Evolutionary conservation across 176 grass and related monocot species (phyloP), one percentile per base, ranked within the genome.

Genomic region (Oryza coarctata): DNA sequence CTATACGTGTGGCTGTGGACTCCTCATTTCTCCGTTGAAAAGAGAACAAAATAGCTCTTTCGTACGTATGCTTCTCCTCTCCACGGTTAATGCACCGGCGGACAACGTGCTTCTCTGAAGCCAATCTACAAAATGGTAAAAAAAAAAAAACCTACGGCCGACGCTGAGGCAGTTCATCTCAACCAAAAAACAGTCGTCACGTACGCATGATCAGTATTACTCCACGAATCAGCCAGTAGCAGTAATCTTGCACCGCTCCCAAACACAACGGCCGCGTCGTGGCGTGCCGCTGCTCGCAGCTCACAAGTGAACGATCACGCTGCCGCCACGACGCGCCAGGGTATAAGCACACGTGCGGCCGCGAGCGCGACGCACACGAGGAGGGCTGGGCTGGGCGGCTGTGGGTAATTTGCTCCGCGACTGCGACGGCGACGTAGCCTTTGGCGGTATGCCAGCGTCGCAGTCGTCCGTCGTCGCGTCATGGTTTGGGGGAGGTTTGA

Each of bases 351-450:
- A 22, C 55, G 50, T 38, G 64, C 65, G 66, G 73, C 83, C 83
- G 9, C 40, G 50, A 85, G 27, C 8, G 63, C 33, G 73, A 84
- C 71, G 40, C 30, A 57, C 30, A 57, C 47, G 72, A 57, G 17
- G 72, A 35, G 9, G 3, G 15, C 15, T 4, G 45, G 45, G 45
- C 45, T 49, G 12, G 43, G 41, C 32, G 32, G 1, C 32, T 33
- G 32, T 1, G 32, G 32, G 39, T 1, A 17, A 32, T 33, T n/a
- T 5, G 73, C 11, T 3, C 22, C 9, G 22, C 13, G 40, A 44
- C 26, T 1, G 14, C 2, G 43, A 20, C 15, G 31, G 73, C 30
- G 31, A 60, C 73, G 20, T 1, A 35, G 6, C 30, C 49, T 4
- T 60, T 9, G 30, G 17, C 49, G 28, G 9, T 12, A n/a, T 55